Conservation (phyloP, 2,329 filamentous ascomycete genomes). For the Sordariomycetes sp. region DNA sequence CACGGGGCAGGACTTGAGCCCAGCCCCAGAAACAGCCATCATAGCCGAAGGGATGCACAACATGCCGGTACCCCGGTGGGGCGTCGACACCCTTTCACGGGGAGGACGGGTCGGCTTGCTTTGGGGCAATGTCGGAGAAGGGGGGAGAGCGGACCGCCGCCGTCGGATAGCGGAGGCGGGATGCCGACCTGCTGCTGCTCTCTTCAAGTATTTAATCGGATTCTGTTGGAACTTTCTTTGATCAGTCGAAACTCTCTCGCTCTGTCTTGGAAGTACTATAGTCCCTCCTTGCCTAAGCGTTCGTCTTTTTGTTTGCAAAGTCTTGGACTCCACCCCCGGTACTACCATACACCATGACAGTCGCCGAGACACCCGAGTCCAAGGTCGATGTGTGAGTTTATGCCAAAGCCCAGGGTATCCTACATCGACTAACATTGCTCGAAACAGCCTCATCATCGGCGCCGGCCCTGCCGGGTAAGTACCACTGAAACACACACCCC, state of each 20-base stretch:
- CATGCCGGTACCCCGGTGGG: not conserved
- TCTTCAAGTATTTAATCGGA: not conserved
- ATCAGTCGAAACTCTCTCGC: not conserved
- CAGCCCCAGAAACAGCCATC: not conserved
- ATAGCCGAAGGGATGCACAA: not conserved
- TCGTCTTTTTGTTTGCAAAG: not conserved
- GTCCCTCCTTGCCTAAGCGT: not conserved
- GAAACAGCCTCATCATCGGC: conserved; percentile 20
- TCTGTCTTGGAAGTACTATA: not conserved
- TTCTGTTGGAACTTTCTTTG: not conserved
- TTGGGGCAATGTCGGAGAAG: no score
- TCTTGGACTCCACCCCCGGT: not conserved
- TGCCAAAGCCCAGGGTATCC: not conserved
- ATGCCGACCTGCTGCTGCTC: no score
- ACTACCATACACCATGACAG: not conserved
- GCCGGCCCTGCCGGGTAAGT: conserved; percentile 21
- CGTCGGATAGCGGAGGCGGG: no score
- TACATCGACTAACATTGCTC: not conserved
- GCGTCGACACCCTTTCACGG: not conserved
- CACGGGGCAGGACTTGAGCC: not conserved
- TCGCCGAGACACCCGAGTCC: conserved; percentile 6
- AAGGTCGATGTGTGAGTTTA: conserved; percentile 14
- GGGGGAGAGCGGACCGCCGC: no score
- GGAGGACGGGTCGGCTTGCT: not conserved
- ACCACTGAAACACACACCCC: not conserved